Evolutionary conservation across 148 eudicot species (phyloP).

Genomic region (Vaccinium macrocarpon): DNA sequence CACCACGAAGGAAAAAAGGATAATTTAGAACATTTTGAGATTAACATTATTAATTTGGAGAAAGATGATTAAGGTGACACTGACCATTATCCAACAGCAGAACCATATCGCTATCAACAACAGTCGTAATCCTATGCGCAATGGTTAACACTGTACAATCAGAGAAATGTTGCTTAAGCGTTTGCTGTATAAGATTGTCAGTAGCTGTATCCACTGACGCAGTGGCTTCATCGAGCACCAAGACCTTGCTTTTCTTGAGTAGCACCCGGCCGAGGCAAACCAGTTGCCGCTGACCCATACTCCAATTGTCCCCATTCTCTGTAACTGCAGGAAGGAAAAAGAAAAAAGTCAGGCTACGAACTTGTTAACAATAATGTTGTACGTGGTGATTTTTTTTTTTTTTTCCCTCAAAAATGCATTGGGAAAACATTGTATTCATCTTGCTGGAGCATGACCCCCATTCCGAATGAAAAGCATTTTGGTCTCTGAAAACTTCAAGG

Average conservation of each 20-base stretch:
- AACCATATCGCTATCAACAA: conserved; percentile 76
- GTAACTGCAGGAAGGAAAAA: conserved; percentile 39
- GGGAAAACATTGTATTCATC: not conserved
- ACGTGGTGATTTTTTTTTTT: no score
- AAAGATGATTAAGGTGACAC: not conserved
- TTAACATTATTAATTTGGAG: not conserved
- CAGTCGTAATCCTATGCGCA: conserved; percentile 54
- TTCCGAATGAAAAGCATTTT: not conserved
- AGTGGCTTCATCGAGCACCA: conserved; percentile 62
- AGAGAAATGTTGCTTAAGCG: conserved; percentile 36
- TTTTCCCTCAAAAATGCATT: not conserved
- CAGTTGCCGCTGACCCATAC: conserved; percentile 59
- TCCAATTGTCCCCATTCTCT: conserved; percentile 67
- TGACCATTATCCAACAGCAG: conserved; percentile 48
- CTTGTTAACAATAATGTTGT: not conserved
- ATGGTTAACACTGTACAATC: conserved; percentile 43
- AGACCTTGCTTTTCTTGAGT: conserved; percentile 49
- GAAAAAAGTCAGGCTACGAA: not conserved
- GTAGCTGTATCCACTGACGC: conserved; percentile 65
- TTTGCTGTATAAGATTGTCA: conserved; percentile 50
- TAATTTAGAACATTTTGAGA: not conserved
- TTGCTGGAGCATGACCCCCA: not conserved
- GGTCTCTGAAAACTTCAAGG: not conserved
- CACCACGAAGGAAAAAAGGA: not conserved
- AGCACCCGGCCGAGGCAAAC: conserved; percentile 59